A percentile compares a stretch with the other conserved stretches of the same genome.
phyloP scores from a whole-genome alignment of 805 yeast species.

The Cyberlindnera sargentensis region DNA sequence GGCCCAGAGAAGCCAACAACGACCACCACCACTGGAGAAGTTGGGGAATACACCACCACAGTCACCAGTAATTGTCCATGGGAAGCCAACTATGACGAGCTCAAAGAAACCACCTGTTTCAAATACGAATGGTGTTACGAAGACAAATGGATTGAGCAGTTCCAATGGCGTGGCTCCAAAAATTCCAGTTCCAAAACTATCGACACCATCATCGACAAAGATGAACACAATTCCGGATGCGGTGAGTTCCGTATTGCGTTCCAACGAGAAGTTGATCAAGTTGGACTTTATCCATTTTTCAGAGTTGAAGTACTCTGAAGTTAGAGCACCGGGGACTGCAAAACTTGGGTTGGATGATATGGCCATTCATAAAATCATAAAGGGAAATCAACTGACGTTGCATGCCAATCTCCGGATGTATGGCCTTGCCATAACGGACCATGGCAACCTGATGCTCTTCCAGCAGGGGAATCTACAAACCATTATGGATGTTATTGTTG shows the following conservation, averaged over 20 bases:
- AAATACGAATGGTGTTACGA: neutral
- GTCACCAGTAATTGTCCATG: no score
- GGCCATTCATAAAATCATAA: conserved; percentile 27
- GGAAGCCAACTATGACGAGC: no score
- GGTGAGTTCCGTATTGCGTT: neutral
- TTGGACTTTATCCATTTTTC: conserved; percentile 19
- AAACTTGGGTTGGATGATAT: conserved; percentile 21
- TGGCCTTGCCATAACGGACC: conserved; percentile 27
- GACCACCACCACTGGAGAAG: no score
- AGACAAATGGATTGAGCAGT: conserved; percentile 11
- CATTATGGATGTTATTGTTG: conserved; percentile 28
- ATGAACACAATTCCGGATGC: neutral
- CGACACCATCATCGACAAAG: conserved; percentile 1
- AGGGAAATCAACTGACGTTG: conserved; percentile 15
- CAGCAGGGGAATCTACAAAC: conserved; percentile 14
- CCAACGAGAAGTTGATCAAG: conserved; percentile 16
- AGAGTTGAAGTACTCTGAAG: conserved; percentile 8
- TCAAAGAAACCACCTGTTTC: conserved; percentile 1
- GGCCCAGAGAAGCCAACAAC: no score
- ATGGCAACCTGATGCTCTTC: conserved; percentile 27
- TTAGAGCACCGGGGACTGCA: neutral
- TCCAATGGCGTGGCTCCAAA: conserved; percentile 10
- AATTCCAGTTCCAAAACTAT: conserved; percentile 10
- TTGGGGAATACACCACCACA: no score
- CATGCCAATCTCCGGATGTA: conserved; percentile 20